Conservation (phyloP, 2,329 filamentous ascomycete species). For the Keithomyces neogunnii region DNA sequence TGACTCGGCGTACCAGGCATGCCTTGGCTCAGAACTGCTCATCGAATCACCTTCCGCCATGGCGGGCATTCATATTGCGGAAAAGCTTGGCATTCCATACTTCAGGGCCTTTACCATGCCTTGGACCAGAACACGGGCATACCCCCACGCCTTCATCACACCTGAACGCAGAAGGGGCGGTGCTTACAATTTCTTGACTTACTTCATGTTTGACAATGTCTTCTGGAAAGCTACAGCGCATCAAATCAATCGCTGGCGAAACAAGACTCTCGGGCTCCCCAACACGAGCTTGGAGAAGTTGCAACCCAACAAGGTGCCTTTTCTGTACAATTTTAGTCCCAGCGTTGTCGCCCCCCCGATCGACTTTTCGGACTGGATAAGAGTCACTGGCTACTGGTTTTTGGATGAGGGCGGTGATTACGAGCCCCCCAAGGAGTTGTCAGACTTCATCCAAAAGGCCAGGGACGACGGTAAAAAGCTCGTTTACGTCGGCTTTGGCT, state of each 20-base stretch:
- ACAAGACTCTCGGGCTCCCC: conserved; percentile 66
- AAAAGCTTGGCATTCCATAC: conserved; percentile 86
- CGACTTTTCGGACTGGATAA: conserved; percentile 96
- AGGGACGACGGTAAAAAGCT: conserved; percentile 78
- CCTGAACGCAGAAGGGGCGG: conserved; percentile 92
- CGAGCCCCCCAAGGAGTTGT: conserved; percentile 66
- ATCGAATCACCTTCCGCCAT: conserved; percentile 96
- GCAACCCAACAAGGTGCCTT: conserved; percentile 95
- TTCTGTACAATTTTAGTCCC: conserved; percentile 94
- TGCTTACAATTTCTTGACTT: conserved; percentile 89
- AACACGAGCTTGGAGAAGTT: conserved; percentile 82
- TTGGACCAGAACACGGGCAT: conserved; percentile 91
- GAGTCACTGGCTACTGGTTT: conserved; percentile 97
- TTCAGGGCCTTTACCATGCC: conserved; percentile 98
- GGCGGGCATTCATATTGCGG: conserved; percentile 95
- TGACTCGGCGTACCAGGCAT: conserved; percentile 71
- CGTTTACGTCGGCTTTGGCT: conserved; percentile 95
- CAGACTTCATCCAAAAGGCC: conserved; percentile 76
- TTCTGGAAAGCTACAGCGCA: conserved; percentile 92
- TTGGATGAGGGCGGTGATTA: conserved; percentile 67
- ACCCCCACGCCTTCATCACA: conserved; percentile 93
- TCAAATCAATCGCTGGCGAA: conserved; percentile 90
- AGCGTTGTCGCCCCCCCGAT: conserved; percentile 88
- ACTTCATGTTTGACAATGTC: conserved; percentile 91
- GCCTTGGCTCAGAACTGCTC: conserved; percentile 77